Evolutionary conservation across 768 basidiomycete genomes (phyloP).

Genomic region (Ramaria sp.): DNA sequence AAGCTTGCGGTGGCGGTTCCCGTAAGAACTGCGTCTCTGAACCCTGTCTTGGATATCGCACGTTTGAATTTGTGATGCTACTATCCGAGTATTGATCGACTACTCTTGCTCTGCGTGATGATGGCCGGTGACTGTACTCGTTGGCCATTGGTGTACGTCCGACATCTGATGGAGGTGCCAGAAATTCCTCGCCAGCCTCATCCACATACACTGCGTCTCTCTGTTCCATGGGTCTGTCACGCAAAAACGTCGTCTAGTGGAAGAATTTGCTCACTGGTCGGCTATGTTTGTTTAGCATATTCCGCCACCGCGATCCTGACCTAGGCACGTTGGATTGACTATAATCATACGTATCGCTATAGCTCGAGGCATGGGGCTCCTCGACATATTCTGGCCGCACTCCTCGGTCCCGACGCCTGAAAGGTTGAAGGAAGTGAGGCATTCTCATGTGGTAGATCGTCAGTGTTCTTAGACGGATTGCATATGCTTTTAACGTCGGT

Average conservation of each 20-base stretch:
- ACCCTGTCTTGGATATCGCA: background rate
- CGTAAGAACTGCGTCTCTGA: background rate
- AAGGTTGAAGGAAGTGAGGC: conserved; percentile 5
- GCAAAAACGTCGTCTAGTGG: too few relatives aligned
- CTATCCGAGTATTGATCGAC: background rate
- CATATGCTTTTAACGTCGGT: background rate
- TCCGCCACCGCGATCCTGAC: conserved; percentile 1
- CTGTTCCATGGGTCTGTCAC: background rate
- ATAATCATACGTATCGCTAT: background rate
- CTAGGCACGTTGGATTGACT: background rate
- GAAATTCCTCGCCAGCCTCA: background rate
- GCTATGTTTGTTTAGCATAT: background rate
- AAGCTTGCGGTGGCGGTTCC: background rate
- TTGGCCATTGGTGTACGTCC: background rate
- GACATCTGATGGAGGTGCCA: background rate
- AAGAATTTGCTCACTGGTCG: background rate
- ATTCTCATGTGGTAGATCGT: background rate
- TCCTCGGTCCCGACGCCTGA: conserved; percentile 3
- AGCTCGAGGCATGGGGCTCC: background rate
- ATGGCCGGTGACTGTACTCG: background rate
- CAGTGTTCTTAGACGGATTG: background rate
- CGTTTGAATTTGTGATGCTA: conserved; percentile 3
- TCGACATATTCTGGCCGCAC: background rate
- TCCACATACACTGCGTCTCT: conserved; percentile 1
- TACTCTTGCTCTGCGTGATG: background rate